Evolutionary conservation across 2,329 filamentous ascomycete genomes (phyloP), one percentile per base, ranked within the genome.

Genomic region (Trichoderma harzianum): DNA sequence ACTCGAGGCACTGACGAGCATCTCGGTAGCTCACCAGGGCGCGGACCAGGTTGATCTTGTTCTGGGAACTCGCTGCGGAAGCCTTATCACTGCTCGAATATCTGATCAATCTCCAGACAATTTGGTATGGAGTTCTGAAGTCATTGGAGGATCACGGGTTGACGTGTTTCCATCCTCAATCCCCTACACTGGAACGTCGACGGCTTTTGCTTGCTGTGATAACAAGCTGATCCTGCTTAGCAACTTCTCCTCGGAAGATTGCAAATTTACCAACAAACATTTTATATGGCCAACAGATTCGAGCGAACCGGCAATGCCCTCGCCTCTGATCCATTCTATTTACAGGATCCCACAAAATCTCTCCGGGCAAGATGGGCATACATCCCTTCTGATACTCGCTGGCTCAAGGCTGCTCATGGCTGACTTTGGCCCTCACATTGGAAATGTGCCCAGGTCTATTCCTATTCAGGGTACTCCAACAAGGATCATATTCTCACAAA

Each of bases 401-500:
- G 85, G 84, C 5, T 79, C 84, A 10, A 82, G 82, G 14, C 78
- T 91, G 36, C 80, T 90, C 26, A 76, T 91, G 43, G 84, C 87
- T 5, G 85, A 89, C 60, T 77, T 91, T 58, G 83, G 86, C 70
- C 76, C 79, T 7, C 80, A 82, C 32, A 76, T 82, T 14, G 83
- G 83, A 6, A 81, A 84, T 3, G 84, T 89, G 5, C 86, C 86
- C 47, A 83, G 88, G 34, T 82, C 80, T 26, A 81, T 90, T 3
- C 79, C 81, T 0, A 75, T 89, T 2, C 75, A 80, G 1, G 86
- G 86, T 10, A 85, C 85, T 2, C 87, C 87, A 2, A 80, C 80
- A 14, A 85, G 86, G 55, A 75, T 91, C 1, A 78, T 91, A 5
- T 90, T 88, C 76, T 90, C 87, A 1, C 82, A 84, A 43, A 79